Percentiles rank a stretch among this genome's conserved stretches.
Evolutionary conservation across 2,329 filamentous ascomycete genomes (phyloP).

Genomic region (Xylaria sp.): DNA sequence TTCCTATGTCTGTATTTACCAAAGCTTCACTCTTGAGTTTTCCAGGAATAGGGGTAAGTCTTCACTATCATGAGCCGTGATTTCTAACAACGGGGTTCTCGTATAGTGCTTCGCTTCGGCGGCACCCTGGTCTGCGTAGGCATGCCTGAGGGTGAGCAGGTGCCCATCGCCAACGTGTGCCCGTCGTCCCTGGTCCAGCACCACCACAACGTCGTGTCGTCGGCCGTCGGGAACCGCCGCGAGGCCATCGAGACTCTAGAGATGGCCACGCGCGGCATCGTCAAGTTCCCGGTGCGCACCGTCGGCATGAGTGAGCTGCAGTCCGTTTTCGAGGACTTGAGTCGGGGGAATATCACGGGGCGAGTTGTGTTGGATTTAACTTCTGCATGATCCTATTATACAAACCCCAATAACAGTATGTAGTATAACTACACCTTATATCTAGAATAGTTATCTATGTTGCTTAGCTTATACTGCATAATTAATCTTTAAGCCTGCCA

Average conservation of each 20-base stretch:
- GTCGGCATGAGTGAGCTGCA: slow-evolving; percentile 34
- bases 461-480: not conserved
- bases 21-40: not conserved
- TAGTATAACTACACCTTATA: not conserved
- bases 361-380: slow-evolving; percentile 35
- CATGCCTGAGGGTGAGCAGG: slow-evolving; percentile 33
- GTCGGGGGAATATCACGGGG: slow-evolving; percentile 21
- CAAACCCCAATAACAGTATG: no score
- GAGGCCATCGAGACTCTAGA: slow-evolving; percentile 35
- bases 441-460: not conserved
- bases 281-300: slow-evolving; percentile 32
- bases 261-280: slow-evolving; percentile 33
- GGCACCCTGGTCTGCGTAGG: slow-evolving; percentile 38
- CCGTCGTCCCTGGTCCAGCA: slow-evolving; percentile 18
- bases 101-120: slow-evolving; percentile 31
- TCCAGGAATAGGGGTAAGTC: not conserved
- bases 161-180: slow-evolving; percentile 28
- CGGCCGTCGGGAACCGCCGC: slow-evolving; percentile 34
- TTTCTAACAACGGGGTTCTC: not conserved
- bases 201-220: slow-evolving; percentile 24
- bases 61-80: not conserved
- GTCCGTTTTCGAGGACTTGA: slow-evolving; percentile 35
- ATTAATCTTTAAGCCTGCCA: not conserved
- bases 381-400: not conserved
- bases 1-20: not conserved